These are phyloP conservation scores for Epithele typhae DNA, from an alignment of 768 basidiomycete genomes.

Conservation along the genomic window DNA sequence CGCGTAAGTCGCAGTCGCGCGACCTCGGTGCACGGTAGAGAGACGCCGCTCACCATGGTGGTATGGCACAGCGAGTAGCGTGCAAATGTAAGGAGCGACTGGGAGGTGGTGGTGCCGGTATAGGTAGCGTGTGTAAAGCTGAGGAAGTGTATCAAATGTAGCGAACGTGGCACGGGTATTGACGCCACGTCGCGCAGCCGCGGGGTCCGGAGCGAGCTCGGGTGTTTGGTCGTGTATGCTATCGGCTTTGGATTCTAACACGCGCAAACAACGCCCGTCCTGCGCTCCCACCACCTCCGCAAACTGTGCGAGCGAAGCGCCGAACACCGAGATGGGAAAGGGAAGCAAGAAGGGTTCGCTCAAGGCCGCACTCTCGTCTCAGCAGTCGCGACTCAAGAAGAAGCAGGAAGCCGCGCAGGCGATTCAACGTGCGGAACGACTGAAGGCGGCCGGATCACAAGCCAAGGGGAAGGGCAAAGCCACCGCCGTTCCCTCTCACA, in stretches of 20 bases:
- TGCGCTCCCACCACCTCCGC: too few species aligned
- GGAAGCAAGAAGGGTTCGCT: conserved; percentile 45
- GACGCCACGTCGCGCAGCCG: conserved; percentile 8
- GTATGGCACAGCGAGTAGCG: too few species aligned
- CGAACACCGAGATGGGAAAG: conserved; percentile 24
- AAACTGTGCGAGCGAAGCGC: too few species aligned
- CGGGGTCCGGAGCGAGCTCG: not conserved
- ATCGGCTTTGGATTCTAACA: conserved; percentile 20
- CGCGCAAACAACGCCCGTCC: conserved; percentile 16
- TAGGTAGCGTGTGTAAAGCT: conserved; percentile 28
- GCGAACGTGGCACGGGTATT: conserved; percentile 7
- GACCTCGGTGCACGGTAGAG: too few species aligned
- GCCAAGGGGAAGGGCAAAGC: conserved; percentile 39
- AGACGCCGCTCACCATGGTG: not conserved
- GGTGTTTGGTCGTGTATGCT: conserved; percentile 18
- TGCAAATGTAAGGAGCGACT: not conserved
- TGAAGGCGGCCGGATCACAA: conserved; percentile 22
- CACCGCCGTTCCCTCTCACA: conserved; percentile 19
- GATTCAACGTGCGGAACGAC: conserved; percentile 42
- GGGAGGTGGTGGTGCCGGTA: not conserved
- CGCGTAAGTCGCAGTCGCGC: too few species aligned
- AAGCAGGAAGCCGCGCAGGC: conserved; percentile 52
- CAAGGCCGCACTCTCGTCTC: conserved; percentile 64
- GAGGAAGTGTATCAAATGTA: not conserved
- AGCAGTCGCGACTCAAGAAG: conserved; percentile 60